phyloP scores from a whole-genome alignment of 108 stramenopile genomes.

The Fragilariopsis cylindrus region DNA sequence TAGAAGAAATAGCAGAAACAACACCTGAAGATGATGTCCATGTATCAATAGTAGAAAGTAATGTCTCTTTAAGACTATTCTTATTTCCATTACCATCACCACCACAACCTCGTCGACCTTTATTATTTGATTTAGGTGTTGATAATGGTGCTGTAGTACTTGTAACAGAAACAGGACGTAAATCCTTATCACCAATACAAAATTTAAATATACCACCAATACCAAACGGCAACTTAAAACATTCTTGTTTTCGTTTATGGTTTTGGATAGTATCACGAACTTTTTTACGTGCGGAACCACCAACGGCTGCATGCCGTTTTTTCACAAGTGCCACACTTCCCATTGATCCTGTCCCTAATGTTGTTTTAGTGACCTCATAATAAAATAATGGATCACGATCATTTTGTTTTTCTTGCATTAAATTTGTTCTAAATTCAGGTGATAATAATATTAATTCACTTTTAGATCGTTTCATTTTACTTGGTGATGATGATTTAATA shows the following conservation, averaged over 20 bases:
- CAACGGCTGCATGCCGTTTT: slow-evolving; percentile 26
- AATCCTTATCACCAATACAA: slow-evolving; percentile 19
- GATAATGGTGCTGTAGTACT: too few species aligned
- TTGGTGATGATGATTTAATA: not conserved
- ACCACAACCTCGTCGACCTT: too few species aligned
- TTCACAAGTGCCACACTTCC: slow-evolving; percentile 29
- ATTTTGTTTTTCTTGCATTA: slow-evolving; percentile 28
- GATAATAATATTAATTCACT: slow-evolving; percentile 14
- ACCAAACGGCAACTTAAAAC: slow-evolving; percentile 31
- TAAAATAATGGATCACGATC: slow-evolving; percentile 46
- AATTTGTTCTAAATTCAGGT: slow-evolving; percentile 25
- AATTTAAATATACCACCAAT: slow-evolving; percentile 28
- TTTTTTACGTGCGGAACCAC: slow-evolving; percentile 31
- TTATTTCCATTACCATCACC: too few species aligned
- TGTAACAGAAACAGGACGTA: too few species aligned
- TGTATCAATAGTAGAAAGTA: too few species aligned
- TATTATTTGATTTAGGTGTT: too few species aligned
- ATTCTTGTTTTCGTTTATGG: slow-evolving; percentile 33
- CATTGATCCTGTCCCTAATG: slow-evolving; percentile 41
- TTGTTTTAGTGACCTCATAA: slow-evolving; percentile 24
- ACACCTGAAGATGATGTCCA: too few species aligned
- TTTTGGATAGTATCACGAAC: slow-evolving; percentile 20
- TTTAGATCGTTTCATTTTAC: slow-evolving; percentile 11
- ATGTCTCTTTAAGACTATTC: too few species aligned
- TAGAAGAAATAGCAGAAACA: too few species aligned